phyloP scores from a whole-genome alignment of 2,329 filamentous ascomycete genomes.

The Conoideocrella luteorostrata region DNA sequence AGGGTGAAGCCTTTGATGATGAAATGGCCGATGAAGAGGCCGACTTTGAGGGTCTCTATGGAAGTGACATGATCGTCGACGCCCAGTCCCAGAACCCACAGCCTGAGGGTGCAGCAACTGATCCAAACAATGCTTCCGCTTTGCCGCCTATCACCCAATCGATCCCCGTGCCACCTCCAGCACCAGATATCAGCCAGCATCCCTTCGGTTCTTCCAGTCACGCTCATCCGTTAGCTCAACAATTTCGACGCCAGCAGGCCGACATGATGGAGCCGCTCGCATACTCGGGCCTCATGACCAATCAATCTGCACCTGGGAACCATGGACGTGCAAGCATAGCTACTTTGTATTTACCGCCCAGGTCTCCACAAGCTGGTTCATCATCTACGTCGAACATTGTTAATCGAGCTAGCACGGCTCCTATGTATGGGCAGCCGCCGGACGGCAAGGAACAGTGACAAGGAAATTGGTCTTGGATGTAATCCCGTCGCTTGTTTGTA shows the following conservation, averaged over 20 bases:
- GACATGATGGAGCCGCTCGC: constrained; percentile 16
- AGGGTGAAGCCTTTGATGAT: constrained; percentile 33
- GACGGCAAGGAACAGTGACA: neutral
- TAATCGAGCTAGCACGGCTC: constrained; percentile 28
- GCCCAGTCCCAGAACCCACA: constrained; percentile 19
- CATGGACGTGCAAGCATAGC: constrained; percentile 22
- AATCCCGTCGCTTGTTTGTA: too few species aligned
- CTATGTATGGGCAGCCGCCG: constrained; percentile 23
- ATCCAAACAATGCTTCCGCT: constrained; percentile 1
- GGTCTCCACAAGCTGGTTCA: constrained; percentile 13
- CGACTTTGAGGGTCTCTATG: constrained; percentile 34
- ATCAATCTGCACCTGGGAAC: constrained; percentile 15
- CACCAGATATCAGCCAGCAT: constrained; percentile 18
- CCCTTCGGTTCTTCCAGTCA: constrained; percentile 16
- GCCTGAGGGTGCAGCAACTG: neutral
- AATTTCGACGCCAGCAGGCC: constrained; percentile 13
- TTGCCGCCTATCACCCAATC: constrained; percentile 13
- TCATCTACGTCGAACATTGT: neutral
- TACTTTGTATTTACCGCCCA: constrained; percentile 17
- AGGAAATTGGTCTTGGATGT: too few species aligned
- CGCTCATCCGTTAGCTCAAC: constrained; percentile 13
- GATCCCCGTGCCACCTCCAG: constrained; percentile 22
- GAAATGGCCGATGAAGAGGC: constrained; percentile 40
- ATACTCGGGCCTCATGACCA: constrained; percentile 23
- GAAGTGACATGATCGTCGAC: constrained; percentile 32